These are phyloP conservation scores for Sarcocystis neurona DNA, from an alignment of 169 alveolate genomes.

Conservation along the genomic window DNA sequence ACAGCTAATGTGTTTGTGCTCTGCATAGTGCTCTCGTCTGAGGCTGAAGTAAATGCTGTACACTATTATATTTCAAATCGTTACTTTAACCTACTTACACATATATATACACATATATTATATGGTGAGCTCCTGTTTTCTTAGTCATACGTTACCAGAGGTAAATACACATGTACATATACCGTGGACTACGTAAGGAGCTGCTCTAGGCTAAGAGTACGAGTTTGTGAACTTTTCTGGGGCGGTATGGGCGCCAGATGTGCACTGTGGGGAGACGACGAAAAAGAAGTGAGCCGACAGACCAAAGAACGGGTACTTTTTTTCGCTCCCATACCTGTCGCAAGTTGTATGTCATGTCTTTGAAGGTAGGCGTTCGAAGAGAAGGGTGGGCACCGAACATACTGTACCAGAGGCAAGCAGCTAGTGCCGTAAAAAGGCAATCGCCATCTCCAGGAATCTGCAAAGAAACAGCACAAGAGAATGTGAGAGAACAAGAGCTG, in stretches of 20 bases:
- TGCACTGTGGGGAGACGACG: background rate
- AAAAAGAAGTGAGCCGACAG: background rate
- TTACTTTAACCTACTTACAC: no score
- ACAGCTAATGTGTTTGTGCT: no score
- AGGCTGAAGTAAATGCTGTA: no score
- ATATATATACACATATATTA: no score
- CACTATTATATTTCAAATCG: no score
- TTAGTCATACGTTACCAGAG: background rate
- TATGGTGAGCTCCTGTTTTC: no score
- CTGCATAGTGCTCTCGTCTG: no score
- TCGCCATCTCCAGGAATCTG: slow-evolving; percentile 49
- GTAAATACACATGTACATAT: background rate
- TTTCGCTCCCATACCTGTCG: slow-evolving; percentile 24
- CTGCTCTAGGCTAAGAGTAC: background rate
- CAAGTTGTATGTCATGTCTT: background rate
- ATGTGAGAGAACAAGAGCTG: no score
- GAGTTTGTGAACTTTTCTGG: background rate
- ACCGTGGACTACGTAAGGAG: background rate
- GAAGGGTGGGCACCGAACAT: background rate
- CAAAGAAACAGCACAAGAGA: background rate
- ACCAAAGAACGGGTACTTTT: background rate
- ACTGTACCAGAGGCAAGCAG: slow-evolving; percentile 11
- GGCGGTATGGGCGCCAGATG: background rate
- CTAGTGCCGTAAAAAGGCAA: slow-evolving; percentile 42
- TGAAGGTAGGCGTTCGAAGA: background rate